Evolutionary conservation across 148 eudicot species (phyloP).

Genomic region (Rhododendron vialii): DNA sequence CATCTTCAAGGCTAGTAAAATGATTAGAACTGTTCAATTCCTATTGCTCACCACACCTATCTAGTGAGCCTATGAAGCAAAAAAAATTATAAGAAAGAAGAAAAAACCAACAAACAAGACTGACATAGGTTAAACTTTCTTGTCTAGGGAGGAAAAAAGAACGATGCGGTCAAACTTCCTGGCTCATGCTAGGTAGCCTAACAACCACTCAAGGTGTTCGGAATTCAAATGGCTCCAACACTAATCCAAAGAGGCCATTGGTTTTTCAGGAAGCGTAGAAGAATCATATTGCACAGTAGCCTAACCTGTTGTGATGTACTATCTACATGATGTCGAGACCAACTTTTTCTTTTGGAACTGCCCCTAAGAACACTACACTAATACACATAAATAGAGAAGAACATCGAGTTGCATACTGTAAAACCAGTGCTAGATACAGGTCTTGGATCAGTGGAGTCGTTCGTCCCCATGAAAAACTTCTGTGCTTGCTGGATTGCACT

Average conservation of each 20-base stretch:
- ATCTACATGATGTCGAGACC: not conserved
- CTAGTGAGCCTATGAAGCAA: not conserved
- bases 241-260: slow-evolving; percentile 2
- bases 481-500: slow-evolving; percentile 84
- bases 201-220: not conserved
- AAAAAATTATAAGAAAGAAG: not conserved
- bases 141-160: not conserved
- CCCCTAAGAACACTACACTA: not conserved
- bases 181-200: not conserved
- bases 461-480: slow-evolving; percentile 63
- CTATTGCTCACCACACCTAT: not conserved
- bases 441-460: slow-evolving; percentile 58
- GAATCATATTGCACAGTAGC: not conserved
- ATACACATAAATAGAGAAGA: not conserved
- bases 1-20: not conserved
- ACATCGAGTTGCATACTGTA: not conserved
- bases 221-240: not conserved
- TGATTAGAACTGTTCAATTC: not conserved
- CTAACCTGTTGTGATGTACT: not conserved
- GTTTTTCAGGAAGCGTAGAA: not conserved
- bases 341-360: not conserved
- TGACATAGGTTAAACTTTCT: not conserved
- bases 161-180: not conserved
- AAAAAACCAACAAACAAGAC: not conserved
- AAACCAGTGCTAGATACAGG: slow-evolving; percentile 53